These are phyloP conservation scores for Galerina sulciceps DNA, from an alignment of 768 basidiomycete species.

Conservation along the genomic window DNA sequence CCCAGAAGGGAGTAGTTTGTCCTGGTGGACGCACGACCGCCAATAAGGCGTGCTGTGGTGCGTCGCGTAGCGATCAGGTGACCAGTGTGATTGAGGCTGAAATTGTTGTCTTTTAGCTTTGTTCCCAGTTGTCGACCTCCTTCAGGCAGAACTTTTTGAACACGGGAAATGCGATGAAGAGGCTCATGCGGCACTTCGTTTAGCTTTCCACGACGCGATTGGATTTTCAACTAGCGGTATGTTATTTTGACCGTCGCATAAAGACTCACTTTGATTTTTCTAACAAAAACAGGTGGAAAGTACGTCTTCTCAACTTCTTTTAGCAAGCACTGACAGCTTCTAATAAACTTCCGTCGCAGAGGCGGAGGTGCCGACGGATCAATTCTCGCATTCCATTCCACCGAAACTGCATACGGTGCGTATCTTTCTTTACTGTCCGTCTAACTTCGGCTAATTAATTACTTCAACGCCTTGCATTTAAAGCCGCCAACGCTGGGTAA, in stretches of 20 bases:
- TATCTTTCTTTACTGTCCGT: neutral
- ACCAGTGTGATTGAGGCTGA: neutral
- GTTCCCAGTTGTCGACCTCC: neutral
- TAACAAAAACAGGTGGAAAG: neutral
- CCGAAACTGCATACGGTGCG: neutral
- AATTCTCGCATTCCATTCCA: neutral
- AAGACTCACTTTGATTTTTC: neutral
- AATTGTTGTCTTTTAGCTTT: neutral
- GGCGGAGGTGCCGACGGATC: constrained; percentile 1
- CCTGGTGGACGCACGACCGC: neutral
- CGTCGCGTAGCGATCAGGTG: neutral
- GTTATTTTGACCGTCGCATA: neutral
- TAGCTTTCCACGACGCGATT: constrained; percentile 2
- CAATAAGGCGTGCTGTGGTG: constrained; percentile 1
- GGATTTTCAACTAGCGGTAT: neutral
- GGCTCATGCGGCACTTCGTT: constrained; percentile 2
- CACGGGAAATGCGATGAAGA: neutral
- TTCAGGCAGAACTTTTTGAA: neutral
- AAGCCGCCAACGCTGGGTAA: constrained; percentile 19
- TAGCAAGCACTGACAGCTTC: no score
- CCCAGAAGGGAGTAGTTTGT: neutral
- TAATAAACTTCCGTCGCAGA: neutral
- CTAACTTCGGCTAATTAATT: neutral
- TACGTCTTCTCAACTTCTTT: no score
- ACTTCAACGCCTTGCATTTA: neutral